These are phyloP conservation scores for Exophiala alcalophila DNA, from an alignment of 2,329 filamentous ascomycete genomes.

Conservation along the genomic window DNA sequence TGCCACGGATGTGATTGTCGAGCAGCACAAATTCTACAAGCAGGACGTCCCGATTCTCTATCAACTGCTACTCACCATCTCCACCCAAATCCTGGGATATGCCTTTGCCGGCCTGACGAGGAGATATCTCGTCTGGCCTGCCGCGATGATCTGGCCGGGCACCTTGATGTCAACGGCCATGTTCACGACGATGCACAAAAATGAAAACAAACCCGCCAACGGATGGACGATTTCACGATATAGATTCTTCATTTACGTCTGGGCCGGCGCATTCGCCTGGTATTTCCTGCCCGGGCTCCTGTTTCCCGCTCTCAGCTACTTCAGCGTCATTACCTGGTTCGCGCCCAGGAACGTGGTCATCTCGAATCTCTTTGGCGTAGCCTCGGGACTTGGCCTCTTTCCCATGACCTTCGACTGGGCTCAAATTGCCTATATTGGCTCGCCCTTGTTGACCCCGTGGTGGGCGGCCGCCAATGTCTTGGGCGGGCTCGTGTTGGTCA, in stretches of 20 bases:
- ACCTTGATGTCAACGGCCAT: constrained; percentile 85
- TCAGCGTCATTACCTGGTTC: constrained; percentile 86
- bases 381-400: constrained; percentile 79
- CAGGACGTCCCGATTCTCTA: constrained; percentile 74
- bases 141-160: constrained; percentile 88
- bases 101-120: constrained; percentile 79
- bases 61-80: constrained; percentile 77
- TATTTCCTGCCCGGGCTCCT: constrained; percentile 82
- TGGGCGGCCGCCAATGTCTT: constrained; percentile 85
- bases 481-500: constrained; percentile 73
- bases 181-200: constrained; percentile 82
- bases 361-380: constrained; percentile 80
- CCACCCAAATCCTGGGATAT: constrained; percentile 82
- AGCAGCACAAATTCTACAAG: constrained; percentile 85
- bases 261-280: constrained; percentile 68
- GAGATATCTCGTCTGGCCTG: constrained; percentile 77
- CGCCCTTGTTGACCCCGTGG: constrained; percentile 77
- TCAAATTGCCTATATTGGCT: constrained; percentile 83
- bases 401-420: constrained; percentile 90
- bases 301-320: constrained; percentile 81
- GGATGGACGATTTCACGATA: constrained; percentile 80
- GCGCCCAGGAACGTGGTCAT: constrained; percentile 81
- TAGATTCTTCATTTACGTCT: constrained; percentile 78
- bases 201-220: constrained; percentile 76
- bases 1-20: constrained; percentile 81